These are phyloP conservation scores for Ocimum tenuiflorum DNA, from an alignment of 257 asterid genomes.

Conservation along the genomic window DNA sequence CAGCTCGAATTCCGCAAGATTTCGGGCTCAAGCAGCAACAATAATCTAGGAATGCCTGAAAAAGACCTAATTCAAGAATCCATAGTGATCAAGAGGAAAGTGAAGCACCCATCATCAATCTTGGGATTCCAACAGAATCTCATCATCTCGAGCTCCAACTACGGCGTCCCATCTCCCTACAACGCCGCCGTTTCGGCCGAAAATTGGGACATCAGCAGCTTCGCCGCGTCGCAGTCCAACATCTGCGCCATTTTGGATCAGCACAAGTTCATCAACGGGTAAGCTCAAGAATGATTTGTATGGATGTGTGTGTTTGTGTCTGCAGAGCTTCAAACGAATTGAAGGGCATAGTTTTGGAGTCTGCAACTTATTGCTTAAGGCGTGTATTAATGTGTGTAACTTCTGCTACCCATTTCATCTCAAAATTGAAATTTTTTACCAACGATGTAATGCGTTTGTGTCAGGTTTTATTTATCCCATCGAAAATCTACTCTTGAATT, in stretches of 20 bases:
- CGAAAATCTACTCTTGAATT: conserved; percentile 10
- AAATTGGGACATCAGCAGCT: conserved; percentile 32
- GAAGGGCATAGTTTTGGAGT: not conserved
- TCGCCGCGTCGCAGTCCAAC: conserved; percentile 16
- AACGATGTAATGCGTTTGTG: conserved; percentile 24
- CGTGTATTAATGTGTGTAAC: conserved; percentile 15
- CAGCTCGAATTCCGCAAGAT: conserved; percentile 21
- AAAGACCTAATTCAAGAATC: conserved; percentile 31
- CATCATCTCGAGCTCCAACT: conserved; percentile 20
- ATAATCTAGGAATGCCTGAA: conserved; percentile 6
- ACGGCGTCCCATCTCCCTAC: conserved; percentile 18
- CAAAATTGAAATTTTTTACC: not conserved
- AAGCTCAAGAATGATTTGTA: not conserved
- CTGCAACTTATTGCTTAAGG: not conserved
- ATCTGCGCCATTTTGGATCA: conserved; percentile 28
- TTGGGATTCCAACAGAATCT: conserved; percentile 30
- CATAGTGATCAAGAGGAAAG: conserved; percentile 25
- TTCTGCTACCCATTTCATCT: not conserved
- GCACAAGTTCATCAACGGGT: conserved; percentile 38
- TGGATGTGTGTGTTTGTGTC: not conserved
- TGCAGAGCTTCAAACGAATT: conserved; percentile 21
- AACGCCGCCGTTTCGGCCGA: conserved; percentile 9
- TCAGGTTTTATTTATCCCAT: conserved; percentile 9
- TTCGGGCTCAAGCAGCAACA: not conserved
- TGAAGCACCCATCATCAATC: conserved; percentile 21